phyloP scores from a whole-genome alignment of 805 yeast species.

The Pichia deserticola region DNA sequence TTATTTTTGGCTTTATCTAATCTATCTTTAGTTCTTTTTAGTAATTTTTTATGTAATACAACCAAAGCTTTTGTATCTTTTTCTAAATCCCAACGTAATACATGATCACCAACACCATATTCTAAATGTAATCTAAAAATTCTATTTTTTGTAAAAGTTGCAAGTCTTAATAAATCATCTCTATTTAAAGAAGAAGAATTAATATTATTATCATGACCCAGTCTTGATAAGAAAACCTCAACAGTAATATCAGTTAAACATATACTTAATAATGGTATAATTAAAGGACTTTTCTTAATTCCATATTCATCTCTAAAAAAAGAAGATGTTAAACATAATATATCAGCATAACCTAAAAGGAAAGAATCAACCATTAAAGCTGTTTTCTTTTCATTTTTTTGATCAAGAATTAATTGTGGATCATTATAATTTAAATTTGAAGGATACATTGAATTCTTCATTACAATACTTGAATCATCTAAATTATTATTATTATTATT shows the following conservation, averaged over 20 bases:
- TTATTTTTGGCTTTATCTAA: slow-evolving; percentile 6
- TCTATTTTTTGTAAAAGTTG: slow-evolving; percentile 26
- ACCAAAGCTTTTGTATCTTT: slow-evolving; percentile 66
- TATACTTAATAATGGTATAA: slow-evolving; percentile 66
- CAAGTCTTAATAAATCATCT: slow-evolving; percentile 5
- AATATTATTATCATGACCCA: neutral
- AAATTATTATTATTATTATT: too few relatives aligned
- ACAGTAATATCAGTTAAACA: slow-evolving; percentile 46
- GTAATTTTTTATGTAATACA: slow-evolving; percentile 63
- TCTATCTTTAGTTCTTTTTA: slow-evolving; percentile 7
- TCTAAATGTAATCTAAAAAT: slow-evolving; percentile 68
- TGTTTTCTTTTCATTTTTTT: slow-evolving; percentile 21
- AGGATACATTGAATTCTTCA: too few relatives aligned
- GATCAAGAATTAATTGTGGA: slow-evolving; percentile 16
- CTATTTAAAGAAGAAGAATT: neutral
- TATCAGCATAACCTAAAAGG: slow-evolving; percentile 64
- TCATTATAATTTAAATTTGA: too few relatives aligned
- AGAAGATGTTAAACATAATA: slow-evolving; percentile 65
- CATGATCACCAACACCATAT: slow-evolving; percentile 78
- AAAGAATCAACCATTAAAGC: slow-evolving; percentile 41
- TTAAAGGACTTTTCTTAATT: slow-evolving; percentile 70
- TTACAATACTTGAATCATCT: too few relatives aligned
- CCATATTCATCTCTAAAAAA: slow-evolving; percentile 73
- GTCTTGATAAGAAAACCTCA: slow-evolving; percentile 18
- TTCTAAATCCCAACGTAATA: slow-evolving; percentile 73